A percentile compares a stretch with the other conserved stretches of the same genome.
phyloP scores from a whole-genome alignment of 2,329 filamentous ascomycete species.

The Aspergillus piperis region DNA sequence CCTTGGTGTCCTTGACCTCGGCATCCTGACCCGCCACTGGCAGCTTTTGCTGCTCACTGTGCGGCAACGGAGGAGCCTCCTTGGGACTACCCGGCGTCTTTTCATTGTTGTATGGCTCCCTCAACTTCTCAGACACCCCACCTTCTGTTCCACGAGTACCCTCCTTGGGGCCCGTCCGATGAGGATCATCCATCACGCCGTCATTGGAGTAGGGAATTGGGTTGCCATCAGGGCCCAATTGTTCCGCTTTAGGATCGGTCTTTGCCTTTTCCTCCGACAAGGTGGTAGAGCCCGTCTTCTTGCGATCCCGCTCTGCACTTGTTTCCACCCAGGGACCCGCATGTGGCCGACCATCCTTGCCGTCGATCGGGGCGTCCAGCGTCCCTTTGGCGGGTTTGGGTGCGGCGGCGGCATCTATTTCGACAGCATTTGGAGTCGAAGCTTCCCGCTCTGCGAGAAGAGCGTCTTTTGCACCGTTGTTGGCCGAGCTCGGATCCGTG shows the following conservation, averaged over 20 bases:
- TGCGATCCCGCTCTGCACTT: conserved; percentile 49
- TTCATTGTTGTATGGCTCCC: conserved; percentile 69
- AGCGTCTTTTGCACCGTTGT: conserved; percentile 16
- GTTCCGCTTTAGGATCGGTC: conserved; percentile 30
- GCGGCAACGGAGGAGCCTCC: conserved; percentile 77
- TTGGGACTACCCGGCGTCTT: conserved; percentile 83
- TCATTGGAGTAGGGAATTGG: conserved; percentile 60
- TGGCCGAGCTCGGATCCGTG: conserved; percentile 21
- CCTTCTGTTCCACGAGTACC: conserved; percentile 88
- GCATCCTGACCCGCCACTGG: conserved; percentile 35
- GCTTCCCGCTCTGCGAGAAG: conserved; percentile 15
- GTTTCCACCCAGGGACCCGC: conserved; percentile 70
- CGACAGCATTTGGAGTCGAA: conserved; percentile 15
- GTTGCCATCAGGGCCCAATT: conserved; percentile 45
- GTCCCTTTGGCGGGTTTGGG: conserved; percentile 52
- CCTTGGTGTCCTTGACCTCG: conserved; percentile 41
- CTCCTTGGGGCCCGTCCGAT: conserved; percentile 72
- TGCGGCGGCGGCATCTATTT: conserved; percentile 20
- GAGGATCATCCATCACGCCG: conserved; percentile 91
- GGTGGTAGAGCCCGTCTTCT: conserved; percentile 38
- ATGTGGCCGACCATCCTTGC: conserved; percentile 90
- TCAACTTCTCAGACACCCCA: conserved; percentile 84
- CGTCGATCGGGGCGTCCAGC: conserved; percentile 87
- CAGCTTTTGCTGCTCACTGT: conserved; percentile 75
- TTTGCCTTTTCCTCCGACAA: conserved; percentile 36